Base-by-base conservation (phyloP, 805 yeast genomes). In the Millerozyma miso region DNA sequence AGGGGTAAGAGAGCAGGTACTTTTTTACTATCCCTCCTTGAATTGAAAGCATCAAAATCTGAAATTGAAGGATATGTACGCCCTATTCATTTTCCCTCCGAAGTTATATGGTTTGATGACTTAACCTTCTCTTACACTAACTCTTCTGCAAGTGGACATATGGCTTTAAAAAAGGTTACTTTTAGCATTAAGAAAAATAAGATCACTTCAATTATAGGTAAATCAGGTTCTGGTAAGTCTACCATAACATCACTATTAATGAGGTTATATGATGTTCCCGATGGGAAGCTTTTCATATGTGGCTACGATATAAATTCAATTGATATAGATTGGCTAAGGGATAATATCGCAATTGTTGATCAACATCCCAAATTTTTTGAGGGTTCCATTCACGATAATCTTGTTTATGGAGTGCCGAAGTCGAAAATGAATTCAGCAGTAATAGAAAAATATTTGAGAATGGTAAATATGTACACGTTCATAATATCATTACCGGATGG, bases 161-260 rank as follows among this genome's bases (percentile, higher is more conserved):
- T 42, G 2, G 53, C 76, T 3, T 66, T 84, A 26, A 60, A 65
- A 1, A 52, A 71, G 23, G 51, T 85, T 4, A 59, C 61, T 7
- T 63, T 84, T 26, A 35, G 45, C 0, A 57, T 90, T 1, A 20
- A 53, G 0, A 52, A 63, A 8, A 76, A 78, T 15, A 77, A 79
- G 43, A 67, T 77, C 0, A 67, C 85, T 16, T 93, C 87, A 0
- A 60, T 93, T 1, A 78, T 83, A 3, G 99, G 99, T 0, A 80
- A 77, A 31, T 87, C 97, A 1, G 99, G 99, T 0, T 76, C 84
- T 12, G 99, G 99, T 0, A 93, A 93, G 60, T 85, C 97, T 0
- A 88, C 98, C 0, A 47, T 91, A 1, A 62, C 80, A 0, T 67
- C 73, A 1, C 51, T 90, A 10, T 48, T 90, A 0, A 60, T 81